A percentile compares a stretch with the other conserved stretches of the same genome.
Conservation (phyloP, 208 protist genomes). For the Trichomonas tenax region DNA sequence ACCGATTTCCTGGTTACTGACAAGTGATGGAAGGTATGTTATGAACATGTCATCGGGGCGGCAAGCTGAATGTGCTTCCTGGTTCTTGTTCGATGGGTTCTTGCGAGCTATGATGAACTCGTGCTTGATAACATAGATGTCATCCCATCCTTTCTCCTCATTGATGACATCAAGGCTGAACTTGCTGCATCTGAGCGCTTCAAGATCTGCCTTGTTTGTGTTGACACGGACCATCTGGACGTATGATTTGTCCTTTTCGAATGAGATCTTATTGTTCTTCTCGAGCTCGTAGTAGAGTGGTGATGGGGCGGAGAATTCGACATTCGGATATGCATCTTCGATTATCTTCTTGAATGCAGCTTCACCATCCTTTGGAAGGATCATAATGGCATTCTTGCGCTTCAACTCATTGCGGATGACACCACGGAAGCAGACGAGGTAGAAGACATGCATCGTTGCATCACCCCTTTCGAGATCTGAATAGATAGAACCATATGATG, state of each 20-base stretch:
- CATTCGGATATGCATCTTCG: neutral
- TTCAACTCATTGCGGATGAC: neutral
- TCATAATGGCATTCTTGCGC: neutral
- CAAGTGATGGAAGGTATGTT: neutral
- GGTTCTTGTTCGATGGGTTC: no score
- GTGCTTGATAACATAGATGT: neutral
- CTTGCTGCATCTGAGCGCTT: neutral
- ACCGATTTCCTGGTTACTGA: neutral
- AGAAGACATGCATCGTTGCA: neutral
- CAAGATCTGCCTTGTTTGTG: neutral
- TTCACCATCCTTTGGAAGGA: neutral
- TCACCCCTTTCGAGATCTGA: neutral
- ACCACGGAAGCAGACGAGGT: neutral
- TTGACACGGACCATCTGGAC: neutral
- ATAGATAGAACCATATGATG: neutral
- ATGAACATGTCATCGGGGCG: neutral
- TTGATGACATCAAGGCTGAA: neutral
- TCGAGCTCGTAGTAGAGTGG: neutral
- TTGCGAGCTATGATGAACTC: neutral
- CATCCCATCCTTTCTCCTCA: neutral
- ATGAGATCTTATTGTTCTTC: neutral
- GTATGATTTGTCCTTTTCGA: neutral
- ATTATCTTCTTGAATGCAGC: neutral
- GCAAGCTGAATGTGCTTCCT: no score
- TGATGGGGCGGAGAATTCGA: neutral